Evolutionary conservation across 176 grass and related monocot species (phyloP), one percentile per base, ranked within the genome.

Genomic region (Paspalum vaginatum): DNA sequence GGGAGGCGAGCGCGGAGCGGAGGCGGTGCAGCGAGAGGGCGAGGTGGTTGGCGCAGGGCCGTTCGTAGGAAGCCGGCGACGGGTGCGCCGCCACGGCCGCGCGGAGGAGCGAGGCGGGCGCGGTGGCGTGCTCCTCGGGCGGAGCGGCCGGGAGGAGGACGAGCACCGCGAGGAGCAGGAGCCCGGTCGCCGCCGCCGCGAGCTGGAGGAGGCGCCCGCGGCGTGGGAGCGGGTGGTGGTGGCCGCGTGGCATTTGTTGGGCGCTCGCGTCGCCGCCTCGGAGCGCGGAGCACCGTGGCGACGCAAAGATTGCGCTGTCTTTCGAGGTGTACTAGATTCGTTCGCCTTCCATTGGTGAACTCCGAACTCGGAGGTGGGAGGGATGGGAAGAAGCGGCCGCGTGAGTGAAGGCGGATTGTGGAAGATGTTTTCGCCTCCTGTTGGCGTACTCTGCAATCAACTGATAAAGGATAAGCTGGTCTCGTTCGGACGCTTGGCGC

Each of bases 11-110:
- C 11, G 82, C 57, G 51, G 79, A 47, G 48, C 57, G 51, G 77
- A 93, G 88, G 80, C 84, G 78, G 74, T 56, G 83, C 82, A 89
- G 81, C 1, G 85, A 89, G 67, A 85, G 81, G 32, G 71, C 18
- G 73, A 85, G 77, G 87, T 75, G 79, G 17, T 76, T 71, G 0
- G 82, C 10, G 77, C 82, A 91, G 15, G 87, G 87, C 41, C 27
- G 69, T 45, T 49, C 11, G 79, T 82, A 89, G 54, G 87, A 70
- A 3, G 9, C 20, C 38, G 86, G 87, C 18, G 72, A 65, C 11
- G 86, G 90, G 54, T 85, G 83, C 20, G 54, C 79, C 15, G 56
- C 69, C 51, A 88, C 62, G 54, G 86, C 83, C 13, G 84, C 75
- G 69, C 78, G 74, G 54, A 89, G 79, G 71, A 86, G 59, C 26